phyloP scores from a whole-genome alignment of 257 asterid genomes.

The Nicotiana paniculata region DNA sequence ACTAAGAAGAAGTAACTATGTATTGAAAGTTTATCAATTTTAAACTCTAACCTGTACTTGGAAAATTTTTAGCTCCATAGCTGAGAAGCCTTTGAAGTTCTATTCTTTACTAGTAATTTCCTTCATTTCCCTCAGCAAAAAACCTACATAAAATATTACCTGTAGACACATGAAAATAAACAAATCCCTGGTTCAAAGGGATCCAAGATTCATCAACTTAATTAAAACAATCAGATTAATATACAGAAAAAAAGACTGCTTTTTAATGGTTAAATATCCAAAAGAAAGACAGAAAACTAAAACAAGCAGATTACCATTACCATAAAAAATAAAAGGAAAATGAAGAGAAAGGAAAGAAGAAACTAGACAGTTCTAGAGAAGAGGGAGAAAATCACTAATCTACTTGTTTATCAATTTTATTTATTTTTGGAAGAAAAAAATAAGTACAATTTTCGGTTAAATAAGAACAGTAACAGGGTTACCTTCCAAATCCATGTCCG shows the following conservation, averaged over 20 bases:
- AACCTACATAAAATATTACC: constrained; percentile 4
- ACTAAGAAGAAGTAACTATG: not conserved
- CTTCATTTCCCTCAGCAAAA: not conserved
- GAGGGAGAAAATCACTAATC: not conserved
- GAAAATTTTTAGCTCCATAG: not conserved
- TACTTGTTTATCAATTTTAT: too few species aligned
- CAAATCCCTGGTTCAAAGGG: not conserved
- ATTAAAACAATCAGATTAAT: not conserved
- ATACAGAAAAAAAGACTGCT: not conserved
- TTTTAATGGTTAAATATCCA: not conserved
- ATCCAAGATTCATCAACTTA: not conserved
- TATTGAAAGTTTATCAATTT: not conserved
- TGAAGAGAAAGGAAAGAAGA: not conserved
- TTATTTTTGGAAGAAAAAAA: not conserved
- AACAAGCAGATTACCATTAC: not conserved
- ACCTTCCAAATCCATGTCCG: constrained; percentile 16
- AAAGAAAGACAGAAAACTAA: not conserved
- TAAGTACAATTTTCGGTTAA: not conserved
- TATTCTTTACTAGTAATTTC: not conserved
- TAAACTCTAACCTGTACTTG: not conserved
- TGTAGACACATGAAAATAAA: not conserved
- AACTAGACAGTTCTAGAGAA: not conserved
- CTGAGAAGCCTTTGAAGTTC: not conserved
- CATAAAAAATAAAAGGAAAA: not conserved
- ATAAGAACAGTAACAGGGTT: constrained; percentile 15